Percentiles rank a stretch among this genome's conserved stretches.
These are phyloP conservation scores for Calonectria naviculata DNA, from an alignment of 2,329 filamentous ascomycete species.

Conservation along the genomic window DNA sequence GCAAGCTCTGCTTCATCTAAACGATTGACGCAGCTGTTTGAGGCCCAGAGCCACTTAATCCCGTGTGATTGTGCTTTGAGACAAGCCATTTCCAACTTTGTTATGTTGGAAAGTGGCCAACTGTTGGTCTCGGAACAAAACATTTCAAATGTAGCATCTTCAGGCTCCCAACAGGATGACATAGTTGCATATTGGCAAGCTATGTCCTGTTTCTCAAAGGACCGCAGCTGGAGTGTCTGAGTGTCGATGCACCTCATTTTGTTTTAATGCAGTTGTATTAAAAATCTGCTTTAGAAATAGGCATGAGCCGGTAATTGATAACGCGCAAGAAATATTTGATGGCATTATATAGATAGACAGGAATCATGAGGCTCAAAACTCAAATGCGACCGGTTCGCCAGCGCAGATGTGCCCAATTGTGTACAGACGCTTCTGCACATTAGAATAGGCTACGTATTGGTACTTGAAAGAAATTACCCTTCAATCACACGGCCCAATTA, in stretches of 20 bases:
- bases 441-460: too few relatives aligned
- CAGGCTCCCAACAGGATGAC: background rate
- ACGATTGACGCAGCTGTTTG: background rate
- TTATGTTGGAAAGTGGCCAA: background rate
- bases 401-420: too few relatives aligned
- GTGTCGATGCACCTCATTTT: background rate
- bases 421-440: too few relatives aligned
- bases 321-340: too few relatives aligned
- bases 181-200: background rate
- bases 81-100: background rate
- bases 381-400: too few relatives aligned
- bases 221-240: background rate
- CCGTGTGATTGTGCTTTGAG: background rate
- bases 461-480: too few relatives aligned
- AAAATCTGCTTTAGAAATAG: too few relatives aligned
- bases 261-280: background rate
- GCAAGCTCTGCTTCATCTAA: background rate
- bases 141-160: background rate
- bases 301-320: too few relatives aligned
- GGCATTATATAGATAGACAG: too few relatives aligned
- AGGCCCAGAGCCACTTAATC: background rate
- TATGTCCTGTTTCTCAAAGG: background rate
- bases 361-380: too few relatives aligned
- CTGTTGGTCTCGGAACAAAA: background rate
- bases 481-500: too few relatives aligned